These are phyloP conservation scores for Strobilomyces echinocephalus DNA, from an alignment of 768 basidiomycete species.

Conservation along the genomic window DNA sequence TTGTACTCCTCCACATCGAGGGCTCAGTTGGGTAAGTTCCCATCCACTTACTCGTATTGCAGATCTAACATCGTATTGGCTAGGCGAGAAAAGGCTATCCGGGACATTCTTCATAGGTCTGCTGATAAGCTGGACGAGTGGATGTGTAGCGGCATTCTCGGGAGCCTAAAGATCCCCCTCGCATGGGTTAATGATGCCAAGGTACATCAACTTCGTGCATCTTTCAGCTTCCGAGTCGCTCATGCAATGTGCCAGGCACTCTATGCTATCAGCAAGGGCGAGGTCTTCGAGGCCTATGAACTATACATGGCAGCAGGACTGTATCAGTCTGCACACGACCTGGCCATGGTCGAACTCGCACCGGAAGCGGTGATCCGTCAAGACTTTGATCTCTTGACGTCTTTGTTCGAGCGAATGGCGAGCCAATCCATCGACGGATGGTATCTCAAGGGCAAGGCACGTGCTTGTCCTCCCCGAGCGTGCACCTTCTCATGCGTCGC, in stretches of 20 bases:
- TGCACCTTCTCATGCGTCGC: slow-evolving; percentile 4
- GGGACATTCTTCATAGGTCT: slow-evolving; percentile 70
- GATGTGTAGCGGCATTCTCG: slow-evolving; percentile 65
- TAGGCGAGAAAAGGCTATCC: slow-evolving; percentile 80
- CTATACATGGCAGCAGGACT: slow-evolving; percentile 66
- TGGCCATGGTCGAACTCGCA: slow-evolving; percentile 82
- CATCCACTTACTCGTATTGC: background rate
- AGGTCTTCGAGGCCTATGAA: slow-evolving; percentile 71
- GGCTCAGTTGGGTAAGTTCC: slow-evolving; percentile 64
- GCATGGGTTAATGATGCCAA: slow-evolving; percentile 90
- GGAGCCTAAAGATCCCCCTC: slow-evolving; percentile 75
- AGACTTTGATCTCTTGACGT: slow-evolving; percentile 53
- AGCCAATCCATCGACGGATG: slow-evolving; percentile 62
- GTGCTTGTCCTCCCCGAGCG: slow-evolving; percentile 2
- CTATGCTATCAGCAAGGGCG: slow-evolving; percentile 53
- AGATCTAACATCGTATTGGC: slow-evolving; percentile 5
- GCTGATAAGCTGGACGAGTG: slow-evolving; percentile 66
- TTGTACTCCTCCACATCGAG: slow-evolving; percentile 87
- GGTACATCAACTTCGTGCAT: slow-evolving; percentile 36
- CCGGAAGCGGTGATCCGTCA: slow-evolving; percentile 75
- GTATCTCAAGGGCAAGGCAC: slow-evolving; percentile 80
- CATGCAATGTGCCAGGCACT: slow-evolving; percentile 49
- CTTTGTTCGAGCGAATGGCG: slow-evolving; percentile 65
- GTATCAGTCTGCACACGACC: slow-evolving; percentile 71
- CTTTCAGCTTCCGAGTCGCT: background rate